These are phyloP conservation scores for Phenoliferia sp. DNA, from an alignment of 1,284 basidiomycete genomes.

Conservation along the genomic window DNA sequence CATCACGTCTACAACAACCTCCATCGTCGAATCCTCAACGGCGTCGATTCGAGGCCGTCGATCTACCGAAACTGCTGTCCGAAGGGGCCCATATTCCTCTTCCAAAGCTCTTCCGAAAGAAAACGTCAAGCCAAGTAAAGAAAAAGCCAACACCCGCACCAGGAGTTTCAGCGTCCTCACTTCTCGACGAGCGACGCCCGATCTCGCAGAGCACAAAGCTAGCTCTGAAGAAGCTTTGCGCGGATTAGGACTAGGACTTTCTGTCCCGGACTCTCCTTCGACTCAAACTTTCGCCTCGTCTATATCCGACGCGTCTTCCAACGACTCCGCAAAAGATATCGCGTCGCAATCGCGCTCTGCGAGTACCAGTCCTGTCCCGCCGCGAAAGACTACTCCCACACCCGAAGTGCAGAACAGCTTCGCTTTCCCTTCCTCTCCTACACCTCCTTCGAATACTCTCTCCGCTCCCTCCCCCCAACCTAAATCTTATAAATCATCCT, in stretches of 20 bases:
- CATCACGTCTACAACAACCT: not conserved
- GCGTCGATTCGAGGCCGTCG: slow-evolving; percentile 34
- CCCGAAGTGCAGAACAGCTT: not conserved
- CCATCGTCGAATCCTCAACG: not conserved
- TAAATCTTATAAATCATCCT: not conserved
- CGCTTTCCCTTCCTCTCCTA: not conserved
- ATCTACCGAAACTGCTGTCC: slow-evolving; percentile 51
- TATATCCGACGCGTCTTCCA: too few relatives aligned
- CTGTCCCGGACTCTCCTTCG: too few relatives aligned
- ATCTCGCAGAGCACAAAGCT: slow-evolving; percentile 4
- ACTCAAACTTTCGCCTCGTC: too few relatives aligned
- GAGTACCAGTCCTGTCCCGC: not conserved
- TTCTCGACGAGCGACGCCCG: not conserved
- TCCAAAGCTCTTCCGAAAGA: too few relatives aligned
- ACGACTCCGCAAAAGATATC: too few relatives aligned
- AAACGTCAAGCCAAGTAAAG: slow-evolving; percentile 8
- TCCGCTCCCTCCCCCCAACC: not conserved
- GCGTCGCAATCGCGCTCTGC: too few relatives aligned
- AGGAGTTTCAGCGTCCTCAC: slow-evolving; percentile 20
- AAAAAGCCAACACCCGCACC: slow-evolving; percentile 2
- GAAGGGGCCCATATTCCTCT: not conserved
- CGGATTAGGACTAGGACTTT: slow-evolving; percentile 19
- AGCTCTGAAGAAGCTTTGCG: slow-evolving; percentile 13
- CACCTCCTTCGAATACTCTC: not conserved
- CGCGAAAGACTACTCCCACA: not conserved